A percentile compares a stretch with the other conserved stretches of the same genome.
Evolutionary conservation across 2,329 filamentous ascomycete species (phyloP).

Genomic region (Fusarium clavum): DNA sequence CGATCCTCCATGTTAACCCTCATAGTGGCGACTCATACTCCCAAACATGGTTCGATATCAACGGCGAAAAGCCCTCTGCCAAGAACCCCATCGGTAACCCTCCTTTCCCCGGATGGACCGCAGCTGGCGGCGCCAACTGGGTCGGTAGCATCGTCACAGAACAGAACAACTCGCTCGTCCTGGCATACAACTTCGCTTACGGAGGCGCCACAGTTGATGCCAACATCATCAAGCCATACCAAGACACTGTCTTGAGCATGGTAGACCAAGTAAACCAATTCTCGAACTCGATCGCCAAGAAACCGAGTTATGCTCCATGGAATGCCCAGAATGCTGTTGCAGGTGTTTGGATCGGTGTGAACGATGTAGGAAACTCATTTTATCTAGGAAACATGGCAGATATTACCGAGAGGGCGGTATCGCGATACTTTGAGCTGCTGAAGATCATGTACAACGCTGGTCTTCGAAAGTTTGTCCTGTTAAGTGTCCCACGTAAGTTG

Average conservation of each 20-base stretch:
- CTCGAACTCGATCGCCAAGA: slow-evolving; percentile 46
- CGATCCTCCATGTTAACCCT: neutral
- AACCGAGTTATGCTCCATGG: slow-evolving; percentile 55
- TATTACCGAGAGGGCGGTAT: slow-evolving; percentile 56
- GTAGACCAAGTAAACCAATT: slow-evolving; percentile 48
- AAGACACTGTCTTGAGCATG: slow-evolving; percentile 56
- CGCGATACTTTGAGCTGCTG: slow-evolving; percentile 56
- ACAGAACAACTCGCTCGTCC: slow-evolving; percentile 57
- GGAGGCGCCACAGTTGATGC: slow-evolving; percentile 66
- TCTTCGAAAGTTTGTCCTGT: slow-evolving; percentile 67
- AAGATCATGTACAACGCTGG: slow-evolving; percentile 63
- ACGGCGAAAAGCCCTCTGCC: slow-evolving; percentile 61
- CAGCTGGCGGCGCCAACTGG: slow-evolving; percentile 64
- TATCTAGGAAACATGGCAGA: slow-evolving; percentile 47
- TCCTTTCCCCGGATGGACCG: slow-evolving; percentile 62
- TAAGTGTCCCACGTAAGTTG: slow-evolving; percentile 65
- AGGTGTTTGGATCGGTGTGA: slow-evolving; percentile 66
- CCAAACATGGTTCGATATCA: slow-evolving; percentile 64
- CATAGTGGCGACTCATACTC: slow-evolving; percentile 50
- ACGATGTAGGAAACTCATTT: slow-evolving; percentile 65
- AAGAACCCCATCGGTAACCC: slow-evolving; percentile 73
- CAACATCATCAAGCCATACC: slow-evolving; percentile 62
- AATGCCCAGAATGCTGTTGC: slow-evolving; percentile 56
- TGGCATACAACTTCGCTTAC: slow-evolving; percentile 66
- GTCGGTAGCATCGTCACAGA: slow-evolving; percentile 60